Conservation (phyloP, 768 basidiomycete species). For the Tricholoma matsutake region DNA sequence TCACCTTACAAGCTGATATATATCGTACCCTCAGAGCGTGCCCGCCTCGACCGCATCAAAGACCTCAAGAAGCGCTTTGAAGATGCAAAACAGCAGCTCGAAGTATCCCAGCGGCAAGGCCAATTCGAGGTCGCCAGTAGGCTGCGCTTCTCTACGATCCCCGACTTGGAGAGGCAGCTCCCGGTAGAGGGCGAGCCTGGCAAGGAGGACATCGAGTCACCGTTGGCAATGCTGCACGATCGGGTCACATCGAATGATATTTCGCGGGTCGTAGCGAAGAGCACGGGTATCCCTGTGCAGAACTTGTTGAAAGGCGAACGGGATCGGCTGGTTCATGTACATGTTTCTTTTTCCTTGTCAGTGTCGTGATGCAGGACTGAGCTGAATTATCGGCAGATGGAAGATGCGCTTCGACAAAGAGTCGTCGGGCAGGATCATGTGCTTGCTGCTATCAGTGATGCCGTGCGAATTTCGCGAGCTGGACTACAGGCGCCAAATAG, state of each 20-base stretch:
- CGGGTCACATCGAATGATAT: slow-evolving; percentile 89
- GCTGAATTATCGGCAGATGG: slow-evolving; percentile 59
- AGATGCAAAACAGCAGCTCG: slow-evolving; percentile 80
- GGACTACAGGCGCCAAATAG: slow-evolving; percentile 86
- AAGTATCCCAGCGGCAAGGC: slow-evolving; percentile 87
- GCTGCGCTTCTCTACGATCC: slow-evolving; percentile 83
- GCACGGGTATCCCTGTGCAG: slow-evolving; percentile 89
- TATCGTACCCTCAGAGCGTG: slow-evolving; percentile 47
- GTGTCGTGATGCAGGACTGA: not conserved
- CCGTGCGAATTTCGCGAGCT: slow-evolving; percentile 89
- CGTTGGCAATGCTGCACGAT: slow-evolving; percentile 73
- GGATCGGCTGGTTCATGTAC: slow-evolving; percentile 83
- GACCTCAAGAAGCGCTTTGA: slow-evolving; percentile 73
- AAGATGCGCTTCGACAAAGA: slow-evolving; percentile 64
- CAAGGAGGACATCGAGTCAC: slow-evolving; percentile 40
- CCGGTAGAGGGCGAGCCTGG: slow-evolving; percentile 50
- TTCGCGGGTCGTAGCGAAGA: slow-evolving; percentile 80
- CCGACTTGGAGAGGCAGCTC: slow-evolving; percentile 70
- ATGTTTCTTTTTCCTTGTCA: slow-evolving; percentile 21
- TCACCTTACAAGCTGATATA: not conserved
- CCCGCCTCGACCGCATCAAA: slow-evolving; percentile 66
- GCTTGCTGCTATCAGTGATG: slow-evolving; percentile 81
- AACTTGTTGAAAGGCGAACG: slow-evolving; percentile 86
- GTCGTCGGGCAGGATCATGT: slow-evolving; percentile 93
- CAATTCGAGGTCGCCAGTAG: slow-evolving; percentile 80